phyloP scores from a whole-genome alignment of 1,284 basidiomycete genomes.

The Singerocomus rubriflavus region DNA sequence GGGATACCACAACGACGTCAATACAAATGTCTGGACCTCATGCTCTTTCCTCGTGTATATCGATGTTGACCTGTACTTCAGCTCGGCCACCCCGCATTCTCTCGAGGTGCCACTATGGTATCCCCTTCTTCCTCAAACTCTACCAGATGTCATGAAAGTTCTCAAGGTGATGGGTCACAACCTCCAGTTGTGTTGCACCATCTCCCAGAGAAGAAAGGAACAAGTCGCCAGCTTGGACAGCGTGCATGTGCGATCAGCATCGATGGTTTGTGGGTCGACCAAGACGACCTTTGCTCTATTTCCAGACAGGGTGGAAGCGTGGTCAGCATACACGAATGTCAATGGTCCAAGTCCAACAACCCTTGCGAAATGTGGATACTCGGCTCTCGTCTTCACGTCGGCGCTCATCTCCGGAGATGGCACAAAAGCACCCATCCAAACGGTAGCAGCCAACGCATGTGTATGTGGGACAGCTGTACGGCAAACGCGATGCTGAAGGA shows the following conservation, averaged over 20 bases:
- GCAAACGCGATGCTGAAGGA: conserved; percentile 4
- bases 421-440: background rate
- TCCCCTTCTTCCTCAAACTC: no score
- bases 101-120: no score
- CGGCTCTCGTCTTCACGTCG: background rate
- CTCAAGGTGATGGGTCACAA: no score
- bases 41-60: no score
- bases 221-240: no score
- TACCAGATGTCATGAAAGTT: no score
- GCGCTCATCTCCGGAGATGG: conserved; percentile 14
- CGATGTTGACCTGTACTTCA: no score
- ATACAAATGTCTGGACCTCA: no score
- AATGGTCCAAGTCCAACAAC: conserved; percentile 1
- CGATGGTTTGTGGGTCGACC: conserved; percentile 5
- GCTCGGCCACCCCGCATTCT: no score
- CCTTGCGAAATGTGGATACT: conserved; percentile 16
- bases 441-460: background rate
- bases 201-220: no score
- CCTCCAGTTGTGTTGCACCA: no score
- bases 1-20: no score
- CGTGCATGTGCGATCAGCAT: background rate
- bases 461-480: conserved; percentile 1
- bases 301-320: background rate
- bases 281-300: conserved; percentile 1
- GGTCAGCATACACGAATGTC: conserved; percentile 11